phyloP scores from a whole-genome alignment of 202 grass and related monocot genomes.

The Schoenoplectus tabernaemontani region DNA sequence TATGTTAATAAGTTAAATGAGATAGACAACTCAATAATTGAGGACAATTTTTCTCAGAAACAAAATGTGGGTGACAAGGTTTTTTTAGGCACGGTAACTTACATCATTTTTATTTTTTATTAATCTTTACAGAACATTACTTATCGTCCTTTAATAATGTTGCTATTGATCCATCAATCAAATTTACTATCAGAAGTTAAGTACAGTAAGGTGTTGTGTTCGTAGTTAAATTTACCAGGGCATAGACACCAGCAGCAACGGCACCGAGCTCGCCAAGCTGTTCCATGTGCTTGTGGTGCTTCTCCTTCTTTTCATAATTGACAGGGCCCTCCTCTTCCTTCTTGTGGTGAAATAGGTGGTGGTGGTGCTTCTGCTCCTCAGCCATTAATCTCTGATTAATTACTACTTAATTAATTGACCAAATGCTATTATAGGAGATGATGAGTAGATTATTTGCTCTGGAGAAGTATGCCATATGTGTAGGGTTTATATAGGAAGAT shows the following conservation, averaged over 20 bases:
- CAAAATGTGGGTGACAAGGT: neutral
- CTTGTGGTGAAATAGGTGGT: constrained; percentile 49
- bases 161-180: neutral
- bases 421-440: neutral
- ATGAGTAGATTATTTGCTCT: neutral
- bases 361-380: constrained; percentile 43
- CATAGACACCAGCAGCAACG: constrained; percentile 47
- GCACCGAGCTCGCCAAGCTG: constrained; percentile 34
- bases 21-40: neutral
- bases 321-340: constrained; percentile 31
- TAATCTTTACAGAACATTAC: neutral
- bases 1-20: neutral
- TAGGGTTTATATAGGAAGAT: constrained; percentile 1
- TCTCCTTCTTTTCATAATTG: constrained; percentile 52
- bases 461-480: neutral
- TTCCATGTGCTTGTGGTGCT: constrained; percentile 61
- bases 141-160: neutral
- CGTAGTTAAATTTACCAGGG: constrained; percentile 26
- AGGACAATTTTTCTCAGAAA: neutral
- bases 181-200: neutral
- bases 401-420: neutral
- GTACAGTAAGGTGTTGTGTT: neutral
- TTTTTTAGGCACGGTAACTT: neutral
- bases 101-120: neutral
- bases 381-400: constrained; percentile 3